Conservation (phyloP, 208 protist species). For the Acanthamoeba triangularis region DNA sequence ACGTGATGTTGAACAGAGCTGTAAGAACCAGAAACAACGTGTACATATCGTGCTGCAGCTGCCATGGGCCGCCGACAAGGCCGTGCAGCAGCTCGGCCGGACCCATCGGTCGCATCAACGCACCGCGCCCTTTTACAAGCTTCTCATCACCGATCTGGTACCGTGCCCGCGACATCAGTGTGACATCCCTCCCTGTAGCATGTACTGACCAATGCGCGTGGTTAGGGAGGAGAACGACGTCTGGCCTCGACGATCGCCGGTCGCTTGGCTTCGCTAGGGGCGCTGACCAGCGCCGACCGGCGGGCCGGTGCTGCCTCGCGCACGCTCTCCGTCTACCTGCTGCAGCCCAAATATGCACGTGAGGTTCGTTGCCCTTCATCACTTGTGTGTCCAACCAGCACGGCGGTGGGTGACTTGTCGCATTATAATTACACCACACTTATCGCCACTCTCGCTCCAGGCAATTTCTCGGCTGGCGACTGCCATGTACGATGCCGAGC, state of each 20-base stretch:
- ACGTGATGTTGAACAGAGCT: conserved; percentile 23
- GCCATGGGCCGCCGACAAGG: conserved; percentile 81
- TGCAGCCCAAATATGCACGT: conserved; percentile 33
- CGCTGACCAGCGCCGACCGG: conserved; percentile 64
- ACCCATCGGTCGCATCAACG: conserved; percentile 73
- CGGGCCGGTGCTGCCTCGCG: conserved; percentile 48
- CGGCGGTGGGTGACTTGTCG: neutral
- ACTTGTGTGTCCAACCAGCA: neutral
- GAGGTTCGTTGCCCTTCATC: neutral
- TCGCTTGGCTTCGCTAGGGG: neutral
- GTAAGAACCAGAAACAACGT: conserved; percentile 69
- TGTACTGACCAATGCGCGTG: neutral
- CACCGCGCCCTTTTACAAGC: conserved; percentile 69
- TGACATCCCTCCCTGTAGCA: neutral
- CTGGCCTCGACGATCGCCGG: conserved; percentile 34
- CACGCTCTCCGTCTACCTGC: conserved; percentile 32
- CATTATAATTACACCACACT: neutral
- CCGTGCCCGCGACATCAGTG: neutral
- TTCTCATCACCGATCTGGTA: conserved; percentile 77
- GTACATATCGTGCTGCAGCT: conserved; percentile 79
- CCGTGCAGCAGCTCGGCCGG: conserved; percentile 77
- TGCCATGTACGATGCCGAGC: conserved; percentile 4
- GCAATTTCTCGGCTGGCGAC: neutral
- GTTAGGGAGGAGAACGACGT: conserved; percentile 6
- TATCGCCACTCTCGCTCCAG: neutral